Conservation (phyloP, 345 rosid species). For the Salix caprea region DNA sequence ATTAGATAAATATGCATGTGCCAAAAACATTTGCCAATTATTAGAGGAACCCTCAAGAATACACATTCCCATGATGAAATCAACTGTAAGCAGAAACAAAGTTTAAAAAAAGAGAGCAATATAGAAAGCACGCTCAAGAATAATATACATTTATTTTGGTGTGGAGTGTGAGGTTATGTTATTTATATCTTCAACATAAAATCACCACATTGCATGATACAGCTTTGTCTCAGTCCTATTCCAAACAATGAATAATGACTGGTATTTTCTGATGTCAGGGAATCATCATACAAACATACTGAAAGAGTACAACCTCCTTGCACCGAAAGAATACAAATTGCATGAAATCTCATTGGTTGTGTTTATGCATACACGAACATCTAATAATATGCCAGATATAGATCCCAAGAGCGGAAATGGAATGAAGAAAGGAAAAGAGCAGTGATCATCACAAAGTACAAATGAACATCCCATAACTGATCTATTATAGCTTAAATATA, state of each 20-base stretch:
- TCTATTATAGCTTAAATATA: not conserved
- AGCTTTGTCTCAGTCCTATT: not conserved
- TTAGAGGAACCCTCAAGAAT: not conserved
- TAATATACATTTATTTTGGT: not conserved
- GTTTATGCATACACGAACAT: not conserved
- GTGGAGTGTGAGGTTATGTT: not conserved
- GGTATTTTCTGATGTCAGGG: not conserved
- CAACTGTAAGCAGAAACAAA: not conserved
- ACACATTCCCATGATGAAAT: not conserved
- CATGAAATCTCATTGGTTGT: not conserved
- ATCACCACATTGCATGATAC: not conserved
- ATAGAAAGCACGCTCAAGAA: not conserved
- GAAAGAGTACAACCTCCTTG: not conserved
- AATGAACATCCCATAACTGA: not conserved
- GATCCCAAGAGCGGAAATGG: too few species aligned
- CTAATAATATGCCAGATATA: not conserved
- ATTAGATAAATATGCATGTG: not conserved
- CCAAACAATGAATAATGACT: not conserved
- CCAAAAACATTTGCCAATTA: not conserved
- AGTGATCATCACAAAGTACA: not conserved
- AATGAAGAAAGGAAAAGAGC: not conserved
- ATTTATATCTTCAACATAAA: not conserved
- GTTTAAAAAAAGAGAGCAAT: not conserved
- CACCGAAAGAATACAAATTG: not conserved
- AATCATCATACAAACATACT: not conserved